Evolutionary conservation across 495 filamentous ascomycete species (phyloP), one percentile per base, ranked within the genome.

Genomic region (Aspergillus ostianus): DNA sequence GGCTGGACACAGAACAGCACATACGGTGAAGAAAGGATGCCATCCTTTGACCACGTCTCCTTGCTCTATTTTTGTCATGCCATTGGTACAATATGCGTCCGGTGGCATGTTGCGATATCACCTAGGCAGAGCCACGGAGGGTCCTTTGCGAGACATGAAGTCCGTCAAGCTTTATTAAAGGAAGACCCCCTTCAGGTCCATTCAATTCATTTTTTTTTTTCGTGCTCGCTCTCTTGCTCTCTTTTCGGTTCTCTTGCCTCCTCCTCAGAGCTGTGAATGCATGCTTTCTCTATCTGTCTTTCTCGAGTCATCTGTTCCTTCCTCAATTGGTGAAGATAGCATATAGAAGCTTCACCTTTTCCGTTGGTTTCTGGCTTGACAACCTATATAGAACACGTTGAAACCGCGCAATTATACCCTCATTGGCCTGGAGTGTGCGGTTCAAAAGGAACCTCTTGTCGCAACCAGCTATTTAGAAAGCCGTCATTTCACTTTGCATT

Each of bases 31-130:
- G 55, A 50, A 57, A 61, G 21, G 20, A 44, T 13, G 56, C 47
- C 36, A 47, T 53, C 36, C 48, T 32, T 54, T 52, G 59, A 41
- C n/a, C 36, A 55, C 53, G 45, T 47, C 50, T 49, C 47, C 50
- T n/a, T 47, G 23, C 47, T 51, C 36, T 49, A 53, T 56, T 41
- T 47, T 59, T 56, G 53, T 51, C 19, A 48, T 58, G 36, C 44
- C 56, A 55, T 67, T 55, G 61, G 51, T 59, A 60, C 47, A 49
- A 56, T 61, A 51, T 60, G 65, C 58, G 60, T 64, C 58, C 51
- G 53, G 62, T 61, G 51, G 53, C 54, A 51, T 62, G 47, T 41
- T 50, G 36, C 48, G 57, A 61, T 67, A 62, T 60, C 62, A 67
- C 65, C 59, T 53, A 55, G 8, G 36, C 36, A n/a, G 47, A 41